Evolutionary conservation across 768 basidiomycete genomes (phyloP).

Genomic region (Trametes maxima): DNA sequence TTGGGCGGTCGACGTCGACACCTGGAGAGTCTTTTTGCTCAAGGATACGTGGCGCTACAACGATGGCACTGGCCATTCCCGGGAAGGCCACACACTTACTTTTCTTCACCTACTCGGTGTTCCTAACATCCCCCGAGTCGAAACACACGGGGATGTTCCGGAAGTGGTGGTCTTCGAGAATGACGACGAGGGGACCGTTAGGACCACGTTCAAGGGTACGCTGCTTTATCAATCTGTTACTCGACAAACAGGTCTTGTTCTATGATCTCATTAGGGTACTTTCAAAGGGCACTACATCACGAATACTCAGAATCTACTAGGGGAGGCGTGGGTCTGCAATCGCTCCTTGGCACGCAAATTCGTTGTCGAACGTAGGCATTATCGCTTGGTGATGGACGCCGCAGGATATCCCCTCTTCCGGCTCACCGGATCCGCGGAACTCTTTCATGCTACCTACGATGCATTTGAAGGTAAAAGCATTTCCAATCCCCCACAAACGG

Average conservation of each 20-base stretch:
- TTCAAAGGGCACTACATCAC: no score
- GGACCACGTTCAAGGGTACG: no score
- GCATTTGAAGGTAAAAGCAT: neutral
- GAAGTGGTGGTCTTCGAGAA: neutral
- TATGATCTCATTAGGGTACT: no score
- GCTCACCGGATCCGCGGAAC: neutral
- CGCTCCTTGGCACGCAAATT: no score
- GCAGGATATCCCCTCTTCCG: neutral
- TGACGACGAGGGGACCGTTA: neutral
- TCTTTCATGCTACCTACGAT: neutral
- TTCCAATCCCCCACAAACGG: neutral
- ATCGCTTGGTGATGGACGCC: neutral
- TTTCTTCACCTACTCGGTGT: neutral
- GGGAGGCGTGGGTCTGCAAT: no score
- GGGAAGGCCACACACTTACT: conserved; percentile 4
- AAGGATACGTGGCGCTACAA: conserved; percentile 18
- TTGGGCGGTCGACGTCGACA: conserved; percentile 9
- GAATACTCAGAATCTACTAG: no score
- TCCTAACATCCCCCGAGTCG: neutral
- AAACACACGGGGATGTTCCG: conserved; percentile 15
- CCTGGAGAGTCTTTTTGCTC: neutral
- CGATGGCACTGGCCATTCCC: neutral
- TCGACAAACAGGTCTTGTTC: no score
- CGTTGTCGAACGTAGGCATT: neutral
- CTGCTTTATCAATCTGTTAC: no score